Base-by-base conservation (phyloP, 2,329 filamentous ascomycete species). In the Capronia coronata region DNA sequence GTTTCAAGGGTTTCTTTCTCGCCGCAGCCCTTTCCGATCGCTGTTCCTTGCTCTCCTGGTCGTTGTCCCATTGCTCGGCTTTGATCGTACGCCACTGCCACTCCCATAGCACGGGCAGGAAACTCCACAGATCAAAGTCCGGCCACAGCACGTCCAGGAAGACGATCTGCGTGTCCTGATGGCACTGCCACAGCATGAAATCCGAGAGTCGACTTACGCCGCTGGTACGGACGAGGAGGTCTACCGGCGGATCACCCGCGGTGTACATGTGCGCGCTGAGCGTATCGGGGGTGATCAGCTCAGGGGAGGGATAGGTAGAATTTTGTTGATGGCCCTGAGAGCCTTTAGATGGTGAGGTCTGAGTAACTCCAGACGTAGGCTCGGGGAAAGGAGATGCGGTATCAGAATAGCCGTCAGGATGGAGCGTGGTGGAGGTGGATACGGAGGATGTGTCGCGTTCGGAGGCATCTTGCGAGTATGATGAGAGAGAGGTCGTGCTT, bases 101-200 rank as follows among this genome's bases (percentile, higher is more conserved):
- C 66, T 95, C 89, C 42, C 97, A 75, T 46, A 98, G 71, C 18
- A 98, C 90, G 7, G 91, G 93, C 14, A 98, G 68, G 68, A 97
- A 96, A 51, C 90, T 80, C 82, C 89, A 91, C 3, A 98, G 75
- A 64, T 94, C 89, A 61, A 98, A 96, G 56, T 96, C 88, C 1
- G 93, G 93, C 93, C 93, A 98, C 55, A 95, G 75, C 57, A 87
- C 93, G 61, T 94, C 80, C 49, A 96, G 71, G 65, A 97, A 98
- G 52, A 94, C 87, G 57, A 98, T 85, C 52, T 94, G 86, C 0
- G 93, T 96, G 56, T 91, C 77, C 64, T 95, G 81, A 64, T 97
- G 90, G 62, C 87, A 93, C 69, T 98, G 93, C 93, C 93, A 98
- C 27, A 98, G 81, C 90, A 98, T 93, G 62, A 97, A 98, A 66